Evolutionary conservation across 805 yeast genomes (phyloP).

Genomic region (Nakazawaea peltata): DNA sequence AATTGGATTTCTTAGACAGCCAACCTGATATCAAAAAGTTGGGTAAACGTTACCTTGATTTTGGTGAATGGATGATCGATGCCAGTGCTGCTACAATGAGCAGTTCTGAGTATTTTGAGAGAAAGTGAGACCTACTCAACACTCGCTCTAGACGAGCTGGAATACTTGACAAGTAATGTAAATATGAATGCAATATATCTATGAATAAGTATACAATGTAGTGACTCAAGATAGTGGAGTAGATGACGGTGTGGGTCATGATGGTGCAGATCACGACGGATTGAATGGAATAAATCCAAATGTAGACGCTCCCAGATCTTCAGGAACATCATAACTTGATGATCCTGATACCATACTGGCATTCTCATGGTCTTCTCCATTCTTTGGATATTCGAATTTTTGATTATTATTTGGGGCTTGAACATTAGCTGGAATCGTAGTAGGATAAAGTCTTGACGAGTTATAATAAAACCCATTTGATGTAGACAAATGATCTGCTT

Average conservation of each 20-base stretch:
- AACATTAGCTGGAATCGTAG: too few relatives aligned
- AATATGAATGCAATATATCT: too few relatives aligned
- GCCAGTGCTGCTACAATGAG: conserved; percentile 61
- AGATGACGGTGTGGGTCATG: neutral
- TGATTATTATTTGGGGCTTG: too few relatives aligned
- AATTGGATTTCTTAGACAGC: conserved; percentile 37
- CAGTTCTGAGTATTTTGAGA: conserved; percentile 64
- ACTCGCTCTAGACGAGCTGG: neutral
- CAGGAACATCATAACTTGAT: conserved; percentile 4
- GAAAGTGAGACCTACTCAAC: conserved; percentile 30
- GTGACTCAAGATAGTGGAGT: neutral
- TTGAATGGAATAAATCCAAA: conserved; percentile 16
- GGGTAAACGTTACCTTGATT: conserved; percentile 58
- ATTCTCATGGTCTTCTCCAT: too few relatives aligned
- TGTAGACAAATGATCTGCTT: too few relatives aligned
- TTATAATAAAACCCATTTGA: too few relatives aligned
- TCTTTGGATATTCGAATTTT: too few relatives aligned
- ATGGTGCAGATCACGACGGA: conserved; percentile 9
- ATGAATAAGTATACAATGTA: too few relatives aligned
- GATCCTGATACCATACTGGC: neutral
- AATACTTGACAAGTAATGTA: too few relatives aligned
- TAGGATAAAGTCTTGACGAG: too few relatives aligned
- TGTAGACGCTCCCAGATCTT: conserved; percentile 9
- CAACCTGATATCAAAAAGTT: conserved; percentile 41
- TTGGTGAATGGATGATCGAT: conserved; percentile 84